Base-by-base conservation (phyloP, 192 early-diverging fungal genomes). In the Coemansia biformis region DNA sequence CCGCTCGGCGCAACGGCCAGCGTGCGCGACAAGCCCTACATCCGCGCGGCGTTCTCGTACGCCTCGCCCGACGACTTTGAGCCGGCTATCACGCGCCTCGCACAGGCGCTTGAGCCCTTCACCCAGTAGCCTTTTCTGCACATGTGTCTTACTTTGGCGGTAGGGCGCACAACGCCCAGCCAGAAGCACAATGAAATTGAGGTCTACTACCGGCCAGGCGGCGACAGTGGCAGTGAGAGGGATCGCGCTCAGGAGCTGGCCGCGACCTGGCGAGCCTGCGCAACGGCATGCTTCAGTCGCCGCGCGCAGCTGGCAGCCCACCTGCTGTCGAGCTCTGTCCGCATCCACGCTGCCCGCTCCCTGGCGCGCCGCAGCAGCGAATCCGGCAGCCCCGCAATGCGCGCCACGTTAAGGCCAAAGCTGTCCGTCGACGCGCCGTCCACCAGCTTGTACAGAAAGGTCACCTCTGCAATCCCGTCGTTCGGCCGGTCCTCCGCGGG, bases 381-480 rank as follows among this genome's bases (percentile, higher is more conserved):
- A 12, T 53, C 26, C 0, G 91, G 91, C 5, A 99, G 78, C 8
- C 91, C 90, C 0, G 94, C 96, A 80, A 96, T 91, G 14, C 75
- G 75, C 1, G 96, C 96, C 3, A 97, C 93, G 56, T 97, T 97
- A 83, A 99, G 90, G 24, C 96, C 96, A 58, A 90, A 96, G 35
- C 88, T 91, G 62, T 91, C 89, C 12, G 83, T 81, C 48, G 89
- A 96, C 1, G 81, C 86, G 8, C 96, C 96, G 10, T 78, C 51
- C 0, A 71, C 77, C 13, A 99, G 65, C 59, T 93, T 95, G 59
- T 96, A 99, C 57, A 99, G 56, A 65, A 99, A 99, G 0, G 89
- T 88, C 8, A 99, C 80, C 22, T 88, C 78, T 5, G 78, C 65
- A 43, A 62, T 66, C 12, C 17, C 38, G 2, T 11, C 18, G 21